Evolutionary conservation across 2,329 filamentous ascomycete species (phyloP).

Genomic region (Ascochyta clinopodiicola): DNA sequence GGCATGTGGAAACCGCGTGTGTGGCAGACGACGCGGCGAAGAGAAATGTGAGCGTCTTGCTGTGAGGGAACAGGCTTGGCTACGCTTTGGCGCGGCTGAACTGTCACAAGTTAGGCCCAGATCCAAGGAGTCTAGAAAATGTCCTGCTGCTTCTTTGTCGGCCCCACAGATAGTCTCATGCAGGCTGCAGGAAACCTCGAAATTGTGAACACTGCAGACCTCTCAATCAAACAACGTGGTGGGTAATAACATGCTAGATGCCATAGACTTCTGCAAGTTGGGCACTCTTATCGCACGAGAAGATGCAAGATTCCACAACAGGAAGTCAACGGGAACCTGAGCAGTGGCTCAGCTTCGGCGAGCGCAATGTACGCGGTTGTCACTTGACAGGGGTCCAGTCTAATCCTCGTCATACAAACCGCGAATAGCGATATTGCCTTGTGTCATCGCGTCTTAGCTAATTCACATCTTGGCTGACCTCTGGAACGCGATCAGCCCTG

Average conservation of each 20-base stretch:
- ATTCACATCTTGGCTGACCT: constrained; percentile 17
- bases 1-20: constrained; percentile 17
- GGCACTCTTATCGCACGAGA: constrained; percentile 9
- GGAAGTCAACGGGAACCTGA: constrained; percentile 13
- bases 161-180: constrained; percentile 27
- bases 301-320: constrained; percentile 15
- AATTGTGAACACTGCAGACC: constrained; percentile 11
- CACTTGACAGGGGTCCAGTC: constrained; percentile 28
- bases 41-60: constrained; percentile 19
- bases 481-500: constrained; percentile 31
- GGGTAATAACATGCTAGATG: constrained; percentile 1
- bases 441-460: constrained; percentile 33
- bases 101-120: constrained; percentile 29
- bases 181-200: constrained; percentile 13
- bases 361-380: constrained; percentile 14
- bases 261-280: constrained; percentile 1
- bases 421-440: constrained; percentile 36
- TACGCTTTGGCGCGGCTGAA: constrained; percentile 35
- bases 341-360: constrained; percentile 18
- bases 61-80: constrained; percentile 31
- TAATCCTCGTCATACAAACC: constrained; percentile 38
- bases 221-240: constrained; percentile 28
- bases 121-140: constrained; percentile 35
- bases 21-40: constrained; percentile 18
- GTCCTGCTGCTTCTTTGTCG: constrained; percentile 32